These are phyloP conservation scores for Mycosphaerella sp. DNA, from an alignment of 2,329 filamentous ascomycete species.

Conservation along the genomic window DNA sequence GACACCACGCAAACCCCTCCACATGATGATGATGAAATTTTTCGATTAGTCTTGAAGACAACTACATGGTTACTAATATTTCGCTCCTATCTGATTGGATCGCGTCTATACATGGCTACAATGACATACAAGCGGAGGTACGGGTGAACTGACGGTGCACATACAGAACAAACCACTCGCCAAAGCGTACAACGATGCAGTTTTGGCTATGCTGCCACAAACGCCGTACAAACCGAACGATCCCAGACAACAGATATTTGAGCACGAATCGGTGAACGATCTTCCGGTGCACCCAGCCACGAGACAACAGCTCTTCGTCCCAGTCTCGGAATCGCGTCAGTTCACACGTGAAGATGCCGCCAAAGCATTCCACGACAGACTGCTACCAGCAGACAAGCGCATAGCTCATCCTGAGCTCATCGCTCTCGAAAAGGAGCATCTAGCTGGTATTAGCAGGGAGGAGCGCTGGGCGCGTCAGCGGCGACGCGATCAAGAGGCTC, in stretches of 20 bases:
- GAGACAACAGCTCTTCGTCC: constrained; percentile 54
- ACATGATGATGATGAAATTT: constrained; percentile 68
- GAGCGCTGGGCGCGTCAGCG: constrained; percentile 43
- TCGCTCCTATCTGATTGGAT: constrained; percentile 65
- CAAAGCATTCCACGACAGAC: constrained; percentile 53
- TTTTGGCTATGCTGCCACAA: constrained; percentile 73
- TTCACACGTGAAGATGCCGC: constrained; percentile 62
- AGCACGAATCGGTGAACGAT: constrained; percentile 60
- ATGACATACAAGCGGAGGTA: not conserved
- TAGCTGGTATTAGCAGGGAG: constrained; percentile 34
- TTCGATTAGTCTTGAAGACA: constrained; percentile 99
- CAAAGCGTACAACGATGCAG: constrained; percentile 66
- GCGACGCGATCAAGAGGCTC: constrained; percentile 28
- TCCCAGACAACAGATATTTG: constrained; percentile 33
- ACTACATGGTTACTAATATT: constrained; percentile 79
- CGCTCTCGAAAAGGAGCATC: constrained; percentile 42
- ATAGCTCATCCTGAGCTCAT: constrained; percentile 59
- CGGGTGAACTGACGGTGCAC: constrained; percentile 3
- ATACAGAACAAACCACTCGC: constrained; percentile 69
- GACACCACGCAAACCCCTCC: too few species aligned
- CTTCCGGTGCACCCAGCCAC: constrained; percentile 54
- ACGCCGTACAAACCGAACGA: constrained; percentile 44
- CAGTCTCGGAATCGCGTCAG: constrained; percentile 56
- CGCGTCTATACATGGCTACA: not conserved
- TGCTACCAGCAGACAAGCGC: constrained; percentile 57